Evolutionary conservation across 208 protist genomes (phyloP).

Genomic region (Acanthamoeba healyi): DNA sequence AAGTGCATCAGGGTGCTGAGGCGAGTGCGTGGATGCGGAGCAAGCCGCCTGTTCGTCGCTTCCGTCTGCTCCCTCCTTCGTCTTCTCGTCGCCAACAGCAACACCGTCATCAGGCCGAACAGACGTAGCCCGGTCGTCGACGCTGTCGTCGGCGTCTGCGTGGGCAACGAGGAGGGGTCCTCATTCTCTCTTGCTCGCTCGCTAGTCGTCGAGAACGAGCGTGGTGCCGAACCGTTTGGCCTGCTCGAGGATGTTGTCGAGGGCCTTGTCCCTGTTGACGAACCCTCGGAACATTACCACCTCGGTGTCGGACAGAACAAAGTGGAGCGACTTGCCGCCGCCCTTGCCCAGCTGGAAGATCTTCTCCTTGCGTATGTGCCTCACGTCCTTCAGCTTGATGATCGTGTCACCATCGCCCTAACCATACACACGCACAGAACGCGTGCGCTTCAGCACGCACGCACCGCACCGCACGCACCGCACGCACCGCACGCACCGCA

Average conservation of each 20-base stretch:
- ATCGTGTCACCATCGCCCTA: background rate
- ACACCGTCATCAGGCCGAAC: too few relatives aligned
- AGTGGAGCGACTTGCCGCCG: conserved; percentile 22
- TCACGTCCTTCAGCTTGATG: background rate
- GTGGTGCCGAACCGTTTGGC: conserved; percentile 14
- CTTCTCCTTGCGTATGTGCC: conserved; percentile 30
- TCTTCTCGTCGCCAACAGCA: too few relatives aligned
- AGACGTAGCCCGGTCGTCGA: too few relatives aligned
- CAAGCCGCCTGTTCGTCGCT: too few relatives aligned
- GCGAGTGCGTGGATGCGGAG: too few relatives aligned
- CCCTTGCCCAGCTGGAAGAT: conserved; percentile 18
- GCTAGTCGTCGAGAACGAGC: background rate
- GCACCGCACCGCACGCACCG: too few relatives aligned
- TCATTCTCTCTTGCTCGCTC: too few relatives aligned
- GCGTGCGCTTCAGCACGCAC: background rate
- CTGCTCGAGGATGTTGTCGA: conserved; percentile 32
- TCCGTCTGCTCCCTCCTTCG: too few relatives aligned
- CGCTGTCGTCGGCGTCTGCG: too few relatives aligned
- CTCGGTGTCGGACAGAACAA: background rate
- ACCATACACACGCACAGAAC: background rate
- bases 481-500: too few relatives aligned
- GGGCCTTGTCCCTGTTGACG: background rate
- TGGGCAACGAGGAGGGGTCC: too few relatives aligned
- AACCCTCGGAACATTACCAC: background rate
- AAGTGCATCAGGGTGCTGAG: too few relatives aligned